Base-by-base conservation (phyloP, 495 filamentous ascomycete species). In the Lentithecium fluviatile region DNA sequence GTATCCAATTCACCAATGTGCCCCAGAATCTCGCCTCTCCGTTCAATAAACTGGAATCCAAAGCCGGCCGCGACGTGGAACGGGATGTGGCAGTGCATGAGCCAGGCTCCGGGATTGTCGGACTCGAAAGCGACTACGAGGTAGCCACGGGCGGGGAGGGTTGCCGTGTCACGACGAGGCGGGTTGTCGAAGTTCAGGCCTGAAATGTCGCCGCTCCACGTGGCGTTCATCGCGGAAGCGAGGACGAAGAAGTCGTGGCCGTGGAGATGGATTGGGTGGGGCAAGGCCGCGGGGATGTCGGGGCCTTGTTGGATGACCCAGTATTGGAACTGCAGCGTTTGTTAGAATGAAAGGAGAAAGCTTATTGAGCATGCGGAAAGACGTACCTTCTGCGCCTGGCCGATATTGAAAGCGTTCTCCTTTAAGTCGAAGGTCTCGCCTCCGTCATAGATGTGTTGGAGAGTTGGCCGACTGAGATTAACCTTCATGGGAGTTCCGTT, bases 241-340 rank as follows among this genome's bases (percentile, higher is more conserved):
- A 76, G 71, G 26, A 75, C 62, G 50, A 66, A 74, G 55, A 75
- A 76, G 56, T 75, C 72, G 61, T 76, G 74, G 10, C 74, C 74
- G 56, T 76, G 74, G n/a, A 76, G 62, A 62, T 76, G 74, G 66
- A 76, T 72, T 2, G 74, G 74, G 40, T 76, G 73, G n/a, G 68
- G 68, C 15, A 76, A 49, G 2, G 65, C 62, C 0, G 68, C 64
- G 24, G 43, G 54, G 21, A 15, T 45, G 6, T 17, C 25, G 6
- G 20, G 45, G 25, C 32, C 38, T 64, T 73, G 71, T 46, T 73
- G 73, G 53, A 75, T 68, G 23, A 75, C 52, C 70, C 72, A 74
- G 59, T 72, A 74, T 49, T 66, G 67, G 69, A 67, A 75, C 43
- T 65, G 15, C 26, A 15, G n/a, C n/a, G n/a, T n/a, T n/a, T n/a